Conservation (phyloP, 2,329 filamentous ascomycete species). For the Domatiomyces catenatus region DNA sequence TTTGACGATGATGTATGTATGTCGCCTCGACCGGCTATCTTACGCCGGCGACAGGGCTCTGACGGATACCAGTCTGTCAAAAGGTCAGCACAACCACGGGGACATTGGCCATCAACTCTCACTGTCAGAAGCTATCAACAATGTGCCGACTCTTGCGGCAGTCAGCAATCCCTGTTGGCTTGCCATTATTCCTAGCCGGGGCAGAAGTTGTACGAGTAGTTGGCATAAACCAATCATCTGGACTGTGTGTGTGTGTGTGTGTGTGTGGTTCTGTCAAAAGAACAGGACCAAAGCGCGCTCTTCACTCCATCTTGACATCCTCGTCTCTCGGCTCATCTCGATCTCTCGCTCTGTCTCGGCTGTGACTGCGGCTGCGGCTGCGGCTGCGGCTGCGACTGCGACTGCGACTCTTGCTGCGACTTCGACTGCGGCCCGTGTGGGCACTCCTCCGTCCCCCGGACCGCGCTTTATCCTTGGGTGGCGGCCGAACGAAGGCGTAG, state of each 20-base stretch:
- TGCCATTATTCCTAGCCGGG: neutral
- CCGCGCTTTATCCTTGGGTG: slow-evolving; percentile 35
- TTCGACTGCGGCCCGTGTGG: slow-evolving; percentile 30
- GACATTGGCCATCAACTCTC: neutral
- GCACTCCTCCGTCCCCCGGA: slow-evolving; percentile 19
- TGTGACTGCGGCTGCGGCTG: slow-evolving; percentile 2
- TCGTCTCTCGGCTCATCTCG: slow-evolving; percentile 8
- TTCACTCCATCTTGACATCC: neutral
- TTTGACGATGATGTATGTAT: neutral
- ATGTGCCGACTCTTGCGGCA: neutral
- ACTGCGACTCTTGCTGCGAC: slow-evolving; percentile 33
- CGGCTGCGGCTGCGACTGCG: slow-evolving; percentile 6
- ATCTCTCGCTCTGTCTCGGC: slow-evolving; percentile 4
- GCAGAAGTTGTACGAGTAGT: too few relatives aligned
- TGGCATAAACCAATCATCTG: too few relatives aligned
- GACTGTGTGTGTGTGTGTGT: too few relatives aligned
- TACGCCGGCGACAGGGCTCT: neutral
- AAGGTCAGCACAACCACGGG: neutral
- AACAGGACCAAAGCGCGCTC: neutral
- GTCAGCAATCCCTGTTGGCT: neutral
- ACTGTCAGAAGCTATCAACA: neutral
- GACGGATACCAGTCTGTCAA: neutral
- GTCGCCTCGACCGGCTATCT: neutral
- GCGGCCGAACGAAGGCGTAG: slow-evolving; percentile 50
- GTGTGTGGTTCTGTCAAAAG: too few relatives aligned